These are phyloP conservation scores for Inga leiocalycina DNA, from an alignment of 306 rosid genomes.

Conservation along the genomic window DNA sequence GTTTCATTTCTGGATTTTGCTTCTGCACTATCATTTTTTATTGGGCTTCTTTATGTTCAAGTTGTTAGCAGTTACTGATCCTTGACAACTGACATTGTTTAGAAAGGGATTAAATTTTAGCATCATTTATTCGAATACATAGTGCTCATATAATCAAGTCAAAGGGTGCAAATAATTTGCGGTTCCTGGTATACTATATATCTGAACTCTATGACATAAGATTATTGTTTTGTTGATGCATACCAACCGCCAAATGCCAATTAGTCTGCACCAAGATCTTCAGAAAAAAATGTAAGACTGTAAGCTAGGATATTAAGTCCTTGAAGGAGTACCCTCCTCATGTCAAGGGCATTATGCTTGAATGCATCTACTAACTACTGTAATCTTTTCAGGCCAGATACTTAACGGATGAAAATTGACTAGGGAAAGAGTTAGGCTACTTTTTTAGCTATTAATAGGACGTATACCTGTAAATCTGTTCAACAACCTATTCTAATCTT, in stretches of 20 bases:
- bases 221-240: constrained; percentile 10
- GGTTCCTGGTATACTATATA: not conserved
- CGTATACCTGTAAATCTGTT: not conserved
- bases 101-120: not conserved
- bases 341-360: not conserved
- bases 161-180: constrained; percentile 12
- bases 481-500: not conserved
- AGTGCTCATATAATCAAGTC: not conserved
- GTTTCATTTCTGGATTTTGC: not conserved
- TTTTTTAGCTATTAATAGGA: not conserved
- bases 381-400: not conserved
- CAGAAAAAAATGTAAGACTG: not conserved
- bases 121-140: not conserved
- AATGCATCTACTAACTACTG: not conserved
- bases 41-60: not conserved
- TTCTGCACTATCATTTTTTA: not conserved
- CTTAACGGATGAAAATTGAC: not conserved
- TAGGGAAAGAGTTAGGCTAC: not conserved
- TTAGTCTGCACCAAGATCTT: not conserved
- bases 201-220: not conserved
- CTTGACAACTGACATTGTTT: constrained; percentile 14
- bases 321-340: not conserved
- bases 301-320: not conserved
- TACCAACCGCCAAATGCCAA: not conserved
- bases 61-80: not conserved